A percentile compares a stretch with the other conserved stretches of the same genome.
These are phyloP conservation scores for Colletotrichum spinosum DNA, from an alignment of 2,329 filamentous ascomycete species.

Conservation along the genomic window DNA sequence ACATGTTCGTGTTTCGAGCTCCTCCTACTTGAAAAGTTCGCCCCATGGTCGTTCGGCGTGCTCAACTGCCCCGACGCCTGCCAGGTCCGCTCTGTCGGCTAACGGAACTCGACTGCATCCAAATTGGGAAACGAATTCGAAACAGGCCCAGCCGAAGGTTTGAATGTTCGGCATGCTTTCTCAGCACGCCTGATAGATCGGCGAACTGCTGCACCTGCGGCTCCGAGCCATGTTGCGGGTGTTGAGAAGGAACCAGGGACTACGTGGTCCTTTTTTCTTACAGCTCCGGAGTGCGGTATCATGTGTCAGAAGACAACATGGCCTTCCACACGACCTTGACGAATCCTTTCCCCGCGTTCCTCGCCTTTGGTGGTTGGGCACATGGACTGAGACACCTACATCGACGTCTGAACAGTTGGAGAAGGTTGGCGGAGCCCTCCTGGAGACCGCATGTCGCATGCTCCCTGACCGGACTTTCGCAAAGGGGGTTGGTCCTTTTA, in stretches of 20 bases:
- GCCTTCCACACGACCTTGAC: no score
- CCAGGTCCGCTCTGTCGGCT: slow-evolving; percentile 26
- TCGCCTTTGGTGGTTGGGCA: neutral
- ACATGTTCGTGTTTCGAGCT: slow-evolving; percentile 20
- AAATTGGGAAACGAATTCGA: slow-evolving; percentile 30
- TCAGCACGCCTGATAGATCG: neutral
- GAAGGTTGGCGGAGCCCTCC: slow-evolving; percentile 17
- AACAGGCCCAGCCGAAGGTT: slow-evolving; percentile 26
- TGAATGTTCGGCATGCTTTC: slow-evolving; percentile 20
- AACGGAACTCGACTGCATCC: slow-evolving; percentile 11
- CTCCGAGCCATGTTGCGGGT: neutral
- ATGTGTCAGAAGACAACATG: no score
- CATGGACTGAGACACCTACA: slow-evolving; percentile 1
- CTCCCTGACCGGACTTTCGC: slow-evolving; percentile 5
- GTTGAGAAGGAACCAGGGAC: neutral
- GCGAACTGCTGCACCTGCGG: neutral
- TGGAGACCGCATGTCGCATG: slow-evolving; percentile 11
- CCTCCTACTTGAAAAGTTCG: slow-evolving; percentile 12
- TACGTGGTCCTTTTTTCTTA: neutral
- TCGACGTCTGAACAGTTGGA: slow-evolving; percentile 9
- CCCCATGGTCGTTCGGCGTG: slow-evolving; percentile 13
- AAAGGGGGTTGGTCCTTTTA: neutral
- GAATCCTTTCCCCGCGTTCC: neutral
- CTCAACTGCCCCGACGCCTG: neutral
- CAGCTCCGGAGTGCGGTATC: no score